Conservation (phyloP, 73 alveolate species). For the Paramecium sonneborni region DNA sequence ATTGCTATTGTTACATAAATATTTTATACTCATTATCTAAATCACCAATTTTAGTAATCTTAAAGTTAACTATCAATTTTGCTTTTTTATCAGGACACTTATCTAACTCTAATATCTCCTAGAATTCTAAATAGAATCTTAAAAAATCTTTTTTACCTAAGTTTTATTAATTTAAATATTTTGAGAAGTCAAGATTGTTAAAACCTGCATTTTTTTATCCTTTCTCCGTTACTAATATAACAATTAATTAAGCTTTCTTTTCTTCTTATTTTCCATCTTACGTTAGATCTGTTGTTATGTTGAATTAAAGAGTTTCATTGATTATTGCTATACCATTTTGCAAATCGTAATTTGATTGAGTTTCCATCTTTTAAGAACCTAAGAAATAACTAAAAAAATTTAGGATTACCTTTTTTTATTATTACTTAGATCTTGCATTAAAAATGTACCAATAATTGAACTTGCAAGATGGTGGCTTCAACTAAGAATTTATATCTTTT, state of each 20-base stretch:
- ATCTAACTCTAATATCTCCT: neutral
- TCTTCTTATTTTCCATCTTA: neutral
- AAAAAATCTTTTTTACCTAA: neutral
- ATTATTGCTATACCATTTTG: neutral
- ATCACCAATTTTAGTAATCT: neutral
- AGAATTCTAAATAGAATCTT: neutral
- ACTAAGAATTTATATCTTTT: neutral
- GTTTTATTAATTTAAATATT: neutral
- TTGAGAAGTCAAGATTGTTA: neutral
- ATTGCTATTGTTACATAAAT: neutral
- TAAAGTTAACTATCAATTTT: neutral
- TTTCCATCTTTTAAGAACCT: slow-evolving; percentile 25
- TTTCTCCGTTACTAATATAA: neutral
- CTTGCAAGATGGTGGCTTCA: neutral
- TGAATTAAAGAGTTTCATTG: neutral
- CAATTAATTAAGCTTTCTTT: neutral
- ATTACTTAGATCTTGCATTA: neutral
- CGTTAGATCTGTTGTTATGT: neutral
- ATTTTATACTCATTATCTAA: neutral
- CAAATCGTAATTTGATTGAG: neutral
- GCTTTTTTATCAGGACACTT: slow-evolving; percentile 52
- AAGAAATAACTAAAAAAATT: neutral
- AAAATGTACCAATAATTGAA: neutral
- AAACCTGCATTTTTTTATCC: slow-evolving; percentile 28
- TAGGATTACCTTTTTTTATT: neutral